Evolutionary conservation across 140 eudicot genomes (phyloP).

Genomic region (Cichorium intybus): DNA sequence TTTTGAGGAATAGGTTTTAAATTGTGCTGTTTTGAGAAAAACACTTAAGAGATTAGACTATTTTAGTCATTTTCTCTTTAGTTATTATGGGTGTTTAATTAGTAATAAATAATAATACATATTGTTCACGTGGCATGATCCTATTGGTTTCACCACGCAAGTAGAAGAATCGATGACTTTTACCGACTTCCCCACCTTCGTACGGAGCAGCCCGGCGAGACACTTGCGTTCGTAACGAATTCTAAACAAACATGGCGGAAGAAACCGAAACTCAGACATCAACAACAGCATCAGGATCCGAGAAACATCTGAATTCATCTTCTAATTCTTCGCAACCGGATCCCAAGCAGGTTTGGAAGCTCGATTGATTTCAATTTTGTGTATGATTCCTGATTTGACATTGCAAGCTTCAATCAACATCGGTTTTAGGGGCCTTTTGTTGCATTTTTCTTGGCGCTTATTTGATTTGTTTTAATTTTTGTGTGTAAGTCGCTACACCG

Average conservation of each 20-base stretch:
- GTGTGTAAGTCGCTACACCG: background rate
- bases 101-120: too few relatives aligned
- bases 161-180: constrained; percentile 8
- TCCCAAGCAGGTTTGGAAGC: constrained; percentile 30
- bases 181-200: background rate
- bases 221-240: background rate
- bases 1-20: too few relatives aligned
- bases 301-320: constrained; percentile 12
- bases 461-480: background rate
- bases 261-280: constrained; percentile 29
- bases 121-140: constrained; percentile 13
- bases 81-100: too few relatives aligned
- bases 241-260: constrained; percentile 42
- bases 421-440: constrained; percentile 7
- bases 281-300: constrained; percentile 28
- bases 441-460: background rate
- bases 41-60: too few relatives aligned
- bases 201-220: background rate
- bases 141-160: constrained; percentile 37
- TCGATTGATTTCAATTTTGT: constrained; percentile 6
- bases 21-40: too few relatives aligned
- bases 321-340: constrained; percentile 20
- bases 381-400: constrained; percentile 3
- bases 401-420: background rate
- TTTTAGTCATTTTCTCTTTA: too few relatives aligned